phyloP scores from a whole-genome alignment of 106 monocot genomes.

The Vanilla planifolia region DNA sequence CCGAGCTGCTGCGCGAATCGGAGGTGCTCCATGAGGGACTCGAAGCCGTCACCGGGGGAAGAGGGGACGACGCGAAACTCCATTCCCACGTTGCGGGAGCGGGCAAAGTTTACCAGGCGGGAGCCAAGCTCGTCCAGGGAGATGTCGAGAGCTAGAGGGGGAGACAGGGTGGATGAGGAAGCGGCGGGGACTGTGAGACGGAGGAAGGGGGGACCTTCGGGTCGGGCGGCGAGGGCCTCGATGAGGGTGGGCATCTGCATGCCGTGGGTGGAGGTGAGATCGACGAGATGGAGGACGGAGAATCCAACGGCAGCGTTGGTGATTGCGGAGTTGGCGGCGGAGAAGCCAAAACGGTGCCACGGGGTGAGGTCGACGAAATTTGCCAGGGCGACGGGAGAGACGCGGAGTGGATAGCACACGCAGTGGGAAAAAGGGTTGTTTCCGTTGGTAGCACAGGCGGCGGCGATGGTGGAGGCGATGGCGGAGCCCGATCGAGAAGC shows the following conservation, averaged over 20 bases:
- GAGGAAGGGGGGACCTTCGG: conserved; percentile 73
- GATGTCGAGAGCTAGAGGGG: conserved; percentile 47
- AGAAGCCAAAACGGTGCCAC: conserved; percentile 70
- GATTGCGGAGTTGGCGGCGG: conserved; percentile 50
- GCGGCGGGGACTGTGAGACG: conserved; percentile 50
- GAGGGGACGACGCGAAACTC: conserved; percentile 64
- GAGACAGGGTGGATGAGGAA: background rate
- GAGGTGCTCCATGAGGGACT: conserved; percentile 45
- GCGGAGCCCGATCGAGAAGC: conserved; percentile 24
- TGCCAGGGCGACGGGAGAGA: conserved; percentile 43
- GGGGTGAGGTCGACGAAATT: conserved; percentile 55
- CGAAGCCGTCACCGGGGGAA: conserved; percentile 42
- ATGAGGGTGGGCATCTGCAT: conserved; percentile 98
- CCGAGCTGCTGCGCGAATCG: conserved; percentile 48
- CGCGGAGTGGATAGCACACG: background rate
- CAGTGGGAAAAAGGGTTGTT: too few relatives aligned
- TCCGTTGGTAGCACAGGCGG: background rate
- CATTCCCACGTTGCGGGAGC: conserved; percentile 60
- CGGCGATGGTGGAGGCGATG: conserved; percentile 3
- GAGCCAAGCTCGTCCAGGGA: conserved; percentile 69
- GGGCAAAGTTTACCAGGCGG: conserved; percentile 65
- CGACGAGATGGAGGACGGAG: conserved; percentile 70
- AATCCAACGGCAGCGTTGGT: conserved; percentile 21
- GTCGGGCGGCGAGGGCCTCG: conserved; percentile 64
- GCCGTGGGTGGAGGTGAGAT: conserved; percentile 79